Evolutionary conservation across 352 stramenopile species (phyloP).

Genomic region (Globisporangium okanoganense): DNA sequence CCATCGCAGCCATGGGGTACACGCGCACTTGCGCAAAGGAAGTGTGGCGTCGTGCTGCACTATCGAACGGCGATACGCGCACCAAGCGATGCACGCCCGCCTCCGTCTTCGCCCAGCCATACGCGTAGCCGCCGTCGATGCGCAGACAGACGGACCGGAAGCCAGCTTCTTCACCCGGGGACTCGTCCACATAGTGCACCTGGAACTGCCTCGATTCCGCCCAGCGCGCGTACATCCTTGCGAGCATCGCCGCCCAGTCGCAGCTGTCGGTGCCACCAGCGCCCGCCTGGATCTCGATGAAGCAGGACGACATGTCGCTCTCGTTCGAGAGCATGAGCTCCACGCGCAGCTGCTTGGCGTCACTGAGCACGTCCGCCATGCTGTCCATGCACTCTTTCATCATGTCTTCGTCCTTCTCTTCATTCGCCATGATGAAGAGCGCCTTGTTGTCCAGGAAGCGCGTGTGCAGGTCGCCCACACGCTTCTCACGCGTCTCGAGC

Average conservation of each 20-base stretch:
- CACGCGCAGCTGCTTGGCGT: conserved; percentile 52
- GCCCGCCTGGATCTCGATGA: conserved; percentile 78
- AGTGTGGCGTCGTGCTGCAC: conserved; percentile 90
- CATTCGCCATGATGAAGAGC: conserved; percentile 47
- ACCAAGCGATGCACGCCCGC: conserved; percentile 95
- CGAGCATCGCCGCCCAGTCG: conserved; percentile 95
- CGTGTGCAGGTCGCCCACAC: conserved; percentile 30
- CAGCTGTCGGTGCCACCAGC: conserved; percentile 93
- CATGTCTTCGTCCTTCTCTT: conserved; percentile 56
- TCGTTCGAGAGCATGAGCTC: conserved; percentile 57
- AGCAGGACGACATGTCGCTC: conserved; percentile 62
- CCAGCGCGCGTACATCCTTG: conserved; percentile 94
- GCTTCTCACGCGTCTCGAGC: conserved; percentile 45
- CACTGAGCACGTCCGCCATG: conserved; percentile 32
- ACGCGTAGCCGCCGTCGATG: conserved; percentile 76
- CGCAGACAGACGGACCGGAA: conserved; percentile 60
- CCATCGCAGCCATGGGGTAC: conserved; percentile 51
- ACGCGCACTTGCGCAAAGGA: conserved; percentile 92
- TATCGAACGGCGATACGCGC: conserved; percentile 94
- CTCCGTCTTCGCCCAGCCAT: conserved; percentile 93
- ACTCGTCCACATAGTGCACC: conserved; percentile 89
- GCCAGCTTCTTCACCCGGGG: conserved; percentile 66
- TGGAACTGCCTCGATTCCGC: conserved; percentile 33
- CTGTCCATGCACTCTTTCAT: conserved; percentile 40
- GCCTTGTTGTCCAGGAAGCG: conserved; percentile 65